Percentiles rank a stretch among this genome's conserved stretches.
Conservation (phyloP, 805 yeast genomes). For the Metschnikowia santaceciliae region DNA sequence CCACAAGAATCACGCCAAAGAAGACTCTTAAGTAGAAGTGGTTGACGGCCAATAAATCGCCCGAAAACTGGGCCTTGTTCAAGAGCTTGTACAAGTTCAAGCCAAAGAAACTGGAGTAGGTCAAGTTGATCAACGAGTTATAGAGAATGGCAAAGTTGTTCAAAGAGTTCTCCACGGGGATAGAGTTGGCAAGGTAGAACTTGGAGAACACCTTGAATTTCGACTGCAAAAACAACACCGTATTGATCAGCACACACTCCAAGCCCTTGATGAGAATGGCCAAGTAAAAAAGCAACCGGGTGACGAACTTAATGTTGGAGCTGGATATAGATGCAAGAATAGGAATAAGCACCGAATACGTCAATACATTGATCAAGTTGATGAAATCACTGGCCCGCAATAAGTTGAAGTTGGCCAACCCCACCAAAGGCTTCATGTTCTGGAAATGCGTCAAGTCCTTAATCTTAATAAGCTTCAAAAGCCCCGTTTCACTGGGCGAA, state of each 20-base stretch:
- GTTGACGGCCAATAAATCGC: conserved; percentile 19
- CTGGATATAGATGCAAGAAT: conserved; percentile 26
- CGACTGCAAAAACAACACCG: conserved; percentile 56
- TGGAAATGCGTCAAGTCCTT: conserved; percentile 45
- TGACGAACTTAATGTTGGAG: conserved; percentile 19
- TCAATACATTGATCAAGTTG: conserved; percentile 40
- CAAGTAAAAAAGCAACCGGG: conserved; percentile 28
- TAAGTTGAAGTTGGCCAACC: conserved; percentile 58
- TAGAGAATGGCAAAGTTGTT: conserved; percentile 71
- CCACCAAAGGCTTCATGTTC: conserved; percentile 49
- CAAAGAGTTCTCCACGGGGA: conserved; percentile 60
- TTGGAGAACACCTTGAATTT: conserved; percentile 59
- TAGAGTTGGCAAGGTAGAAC: conserved; percentile 59
- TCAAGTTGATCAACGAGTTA: conserved; percentile 46
- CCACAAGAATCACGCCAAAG: conserved; percentile 51
- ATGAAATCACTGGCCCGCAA: conserved; percentile 62
- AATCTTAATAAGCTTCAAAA: conserved; percentile 39
- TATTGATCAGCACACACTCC: conserved; percentile 49
- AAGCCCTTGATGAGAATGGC: conserved; percentile 46
- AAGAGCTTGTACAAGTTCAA: conserved; percentile 30
- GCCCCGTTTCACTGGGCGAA: conserved; percentile 34
- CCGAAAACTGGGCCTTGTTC: conserved; percentile 6
- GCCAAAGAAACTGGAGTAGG: conserved; percentile 51
- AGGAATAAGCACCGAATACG: conserved; percentile 43
- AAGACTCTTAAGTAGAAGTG: conserved; percentile 53